These are phyloP conservation scores for Sisymbrium irio DNA, from an alignment of 345 rosid species.

Conservation along the genomic window DNA sequence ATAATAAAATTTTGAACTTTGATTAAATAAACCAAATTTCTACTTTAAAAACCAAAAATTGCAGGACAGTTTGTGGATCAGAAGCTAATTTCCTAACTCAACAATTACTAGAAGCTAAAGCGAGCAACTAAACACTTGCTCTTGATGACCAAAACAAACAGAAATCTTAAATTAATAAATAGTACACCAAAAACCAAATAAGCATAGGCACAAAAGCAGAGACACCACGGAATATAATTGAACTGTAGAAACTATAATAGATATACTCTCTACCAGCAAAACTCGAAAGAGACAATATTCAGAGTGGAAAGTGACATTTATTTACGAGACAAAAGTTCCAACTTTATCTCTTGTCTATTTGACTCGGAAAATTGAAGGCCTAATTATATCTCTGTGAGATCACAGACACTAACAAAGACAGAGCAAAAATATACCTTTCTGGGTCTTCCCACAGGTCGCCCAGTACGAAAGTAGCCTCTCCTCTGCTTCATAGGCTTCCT, in stretches of 20 bases:
- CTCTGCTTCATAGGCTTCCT: constrained; percentile 32
- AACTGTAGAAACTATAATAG: constrained; percentile 3
- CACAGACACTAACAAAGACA: neutral
- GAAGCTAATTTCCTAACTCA: neutral
- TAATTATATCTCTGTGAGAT: neutral
- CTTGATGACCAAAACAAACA: constrained; percentile 21
- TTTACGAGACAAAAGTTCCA: constrained; percentile 26
- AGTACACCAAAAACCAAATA: constrained; percentile 2
- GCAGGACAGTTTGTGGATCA: neutral
- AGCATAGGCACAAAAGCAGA: constrained; percentile 21
- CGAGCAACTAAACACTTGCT: constrained; percentile 19
- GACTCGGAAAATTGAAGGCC: neutral
- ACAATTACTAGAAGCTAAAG: neutral
- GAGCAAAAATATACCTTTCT: constrained; percentile 48
- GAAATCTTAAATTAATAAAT: constrained; percentile 13
- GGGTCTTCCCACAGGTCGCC: constrained; percentile 69
- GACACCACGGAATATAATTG: constrained; percentile 5
- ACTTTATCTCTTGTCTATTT: constrained; percentile 5
- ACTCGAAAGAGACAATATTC: constrained; percentile 26
- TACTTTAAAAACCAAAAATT: neutral
- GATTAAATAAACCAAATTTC: neutral
- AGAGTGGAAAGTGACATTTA: constrained; percentile 32
- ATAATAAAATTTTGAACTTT: neutral
- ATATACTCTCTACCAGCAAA: constrained; percentile 16
- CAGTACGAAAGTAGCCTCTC: constrained; percentile 31